Evolutionary conservation across 345 rosid genomes (phyloP).

Genomic region (Pistacia atlantica): DNA sequence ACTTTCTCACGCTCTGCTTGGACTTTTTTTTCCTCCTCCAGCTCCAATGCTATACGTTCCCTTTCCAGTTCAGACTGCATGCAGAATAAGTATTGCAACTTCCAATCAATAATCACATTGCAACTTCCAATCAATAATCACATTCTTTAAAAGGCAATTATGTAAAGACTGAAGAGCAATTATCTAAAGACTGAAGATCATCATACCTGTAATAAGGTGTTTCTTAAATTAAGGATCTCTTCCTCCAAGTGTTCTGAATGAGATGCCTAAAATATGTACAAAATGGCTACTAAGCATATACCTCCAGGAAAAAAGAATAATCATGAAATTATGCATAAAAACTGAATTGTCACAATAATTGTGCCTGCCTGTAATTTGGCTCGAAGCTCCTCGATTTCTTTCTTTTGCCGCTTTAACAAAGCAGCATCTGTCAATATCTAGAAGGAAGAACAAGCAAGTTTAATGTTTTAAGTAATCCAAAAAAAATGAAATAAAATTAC

Average conservation of each 20-base stretch:
- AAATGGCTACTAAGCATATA: slow-evolving; percentile 6
- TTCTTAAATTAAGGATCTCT: slow-evolving; percentile 88
- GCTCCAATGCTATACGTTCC: slow-evolving; percentile 85
- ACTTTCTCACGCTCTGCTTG: slow-evolving; percentile 92
- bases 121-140: slow-evolving; percentile 18
- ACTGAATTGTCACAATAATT: not conserved
- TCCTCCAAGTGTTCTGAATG: slow-evolving; percentile 86
- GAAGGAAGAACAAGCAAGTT: slow-evolving; percentile 21
- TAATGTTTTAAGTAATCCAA: slow-evolving; percentile 3
- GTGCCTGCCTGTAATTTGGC: slow-evolving; percentile 73
- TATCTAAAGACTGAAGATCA: slow-evolving; percentile 19
- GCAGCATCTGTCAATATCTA: slow-evolving; percentile 97
- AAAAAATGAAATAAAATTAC: not conserved
- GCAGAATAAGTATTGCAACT: slow-evolving; percentile 22
- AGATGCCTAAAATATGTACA: slow-evolving; percentile 55
- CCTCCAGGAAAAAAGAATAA: not conserved
- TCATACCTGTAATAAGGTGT: slow-evolving; percentile 81
- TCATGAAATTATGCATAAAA: slow-evolving; percentile 13
- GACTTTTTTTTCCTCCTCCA: slow-evolving; percentile 96
- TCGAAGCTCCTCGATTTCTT: slow-evolving; percentile 96
- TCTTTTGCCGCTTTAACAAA: slow-evolving; percentile 92
- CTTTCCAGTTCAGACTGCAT: slow-evolving; percentile 92
- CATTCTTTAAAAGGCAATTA: slow-evolving; percentile 15
- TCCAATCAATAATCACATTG: slow-evolving; percentile 18
- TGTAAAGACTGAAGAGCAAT: slow-evolving; percentile 9